These are phyloP conservation scores for Cucumis hystrix DNA, from an alignment of 306 rosid genomes.

Conservation along the genomic window DNA sequence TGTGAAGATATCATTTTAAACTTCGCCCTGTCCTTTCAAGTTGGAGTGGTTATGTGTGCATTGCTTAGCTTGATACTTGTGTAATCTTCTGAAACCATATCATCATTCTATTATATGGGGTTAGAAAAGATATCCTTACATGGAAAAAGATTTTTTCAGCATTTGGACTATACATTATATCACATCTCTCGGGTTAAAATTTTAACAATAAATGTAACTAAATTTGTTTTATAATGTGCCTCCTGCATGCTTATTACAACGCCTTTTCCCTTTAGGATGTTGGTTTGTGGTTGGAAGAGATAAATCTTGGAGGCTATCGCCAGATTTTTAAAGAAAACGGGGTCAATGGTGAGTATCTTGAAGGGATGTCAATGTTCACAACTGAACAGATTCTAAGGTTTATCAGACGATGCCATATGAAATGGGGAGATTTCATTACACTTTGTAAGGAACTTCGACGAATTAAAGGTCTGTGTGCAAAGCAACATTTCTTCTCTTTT, in stretches of 20 bases:
- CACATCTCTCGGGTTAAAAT: background rate
- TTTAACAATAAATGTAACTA: background rate
- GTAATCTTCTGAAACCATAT: background rate
- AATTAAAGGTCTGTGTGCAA: slow-evolving; percentile 58
- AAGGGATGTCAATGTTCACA: slow-evolving; percentile 99
- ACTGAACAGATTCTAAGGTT: slow-evolving; percentile 98
- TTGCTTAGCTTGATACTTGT: background rate
- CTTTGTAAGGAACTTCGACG: slow-evolving; percentile 96
- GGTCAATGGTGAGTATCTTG: slow-evolving; percentile 94
- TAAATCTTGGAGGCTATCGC: slow-evolving; percentile 82
- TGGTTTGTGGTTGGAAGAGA: slow-evolving; percentile 95
- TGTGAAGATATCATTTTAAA: background rate
- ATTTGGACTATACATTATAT: background rate
- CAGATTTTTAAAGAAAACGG: slow-evolving; percentile 89
- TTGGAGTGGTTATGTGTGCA: background rate
- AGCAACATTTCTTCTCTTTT: background rate
- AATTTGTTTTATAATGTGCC: background rate
- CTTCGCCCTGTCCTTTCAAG: background rate
- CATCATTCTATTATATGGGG: background rate
- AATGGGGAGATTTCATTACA: slow-evolving; percentile 98
- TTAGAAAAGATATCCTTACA: background rate
- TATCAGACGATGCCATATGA: slow-evolving; percentile 97
- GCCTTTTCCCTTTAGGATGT: slow-evolving; percentile 60
- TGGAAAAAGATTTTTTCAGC: background rate
- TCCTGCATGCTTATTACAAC: background rate